Evolutionary conservation across 305 asterid genomes (phyloP), one percentile per base, ranked within the genome.

Genomic region (Solanum chacoense): DNA sequence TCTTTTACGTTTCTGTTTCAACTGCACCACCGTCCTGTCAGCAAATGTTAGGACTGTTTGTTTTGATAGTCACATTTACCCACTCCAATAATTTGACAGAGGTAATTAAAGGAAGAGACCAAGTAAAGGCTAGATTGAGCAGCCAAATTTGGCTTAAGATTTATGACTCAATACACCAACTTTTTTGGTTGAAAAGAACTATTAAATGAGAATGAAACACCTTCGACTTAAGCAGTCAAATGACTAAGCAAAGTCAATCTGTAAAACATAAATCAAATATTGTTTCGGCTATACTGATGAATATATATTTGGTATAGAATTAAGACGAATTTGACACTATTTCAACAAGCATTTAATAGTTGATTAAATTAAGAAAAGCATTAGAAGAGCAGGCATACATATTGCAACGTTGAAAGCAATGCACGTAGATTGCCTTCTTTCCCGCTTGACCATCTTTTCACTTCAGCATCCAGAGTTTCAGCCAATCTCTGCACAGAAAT

Each of bases 381-480:
- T 35, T 36, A 80, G 88, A 88, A 45, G 74, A 74, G 86, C 87
- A 11, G 80, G 83, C 92, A 91, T 94, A 97, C 99, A 85, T 97
- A 97, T 94, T 97, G 99, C 92, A 97, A 89, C 79, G 99, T 97
- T 67, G 98, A 97, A 89, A 97, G 98, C 94, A 97, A 92, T 86
- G 99, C 98, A 65, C 98, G 96, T 69, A 97, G 98, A 90, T 97
- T 95, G 89, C 98, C 98, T 92, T 95, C 98, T 91, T 97, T 97
- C 90, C 99, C 99, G 87, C 91, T 93, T 79, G 99, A 94, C 99
- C 99, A 97, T 92, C 98, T 94, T 94, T 92, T 96, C 89, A 96
- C 94, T 91, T 97, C 99, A 93, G 93, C 95, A 92, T 95, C 99
- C 90, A 97, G 91, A 89, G 90, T 85, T 92, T 95, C 99, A 12